Evolutionary conservation across 2,329 filamentous ascomycete genomes (phyloP).

Genomic region (Talaromyces islandicus): DNA sequence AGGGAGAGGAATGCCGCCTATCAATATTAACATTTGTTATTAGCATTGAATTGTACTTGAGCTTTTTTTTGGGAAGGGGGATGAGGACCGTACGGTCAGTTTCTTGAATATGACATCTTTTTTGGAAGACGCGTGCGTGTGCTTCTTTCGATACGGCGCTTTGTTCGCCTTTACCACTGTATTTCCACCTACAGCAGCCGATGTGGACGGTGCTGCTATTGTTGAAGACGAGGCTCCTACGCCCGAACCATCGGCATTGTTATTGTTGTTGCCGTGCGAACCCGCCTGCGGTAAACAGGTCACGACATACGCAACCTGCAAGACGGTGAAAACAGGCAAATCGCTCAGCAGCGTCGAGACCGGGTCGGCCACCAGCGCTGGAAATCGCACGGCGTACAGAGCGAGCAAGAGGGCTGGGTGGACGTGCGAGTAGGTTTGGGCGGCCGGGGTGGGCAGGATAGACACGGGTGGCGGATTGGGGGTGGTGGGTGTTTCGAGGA

Average conservation of each 20-base stretch:
- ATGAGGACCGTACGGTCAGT: slow-evolving; percentile 8
- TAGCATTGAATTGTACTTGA: background rate
- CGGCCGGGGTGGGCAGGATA: slow-evolving; percentile 42
- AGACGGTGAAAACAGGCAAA: slow-evolving; percentile 55
- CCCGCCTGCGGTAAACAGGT: slow-evolving; percentile 54
- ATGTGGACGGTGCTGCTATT: background rate
- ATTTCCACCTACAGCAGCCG: background rate
- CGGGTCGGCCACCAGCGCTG: slow-evolving; percentile 63
- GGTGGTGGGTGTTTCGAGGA: slow-evolving; percentile 4
- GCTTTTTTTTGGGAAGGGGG: background rate
- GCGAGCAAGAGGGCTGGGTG: slow-evolving; percentile 64
- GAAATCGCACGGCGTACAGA: slow-evolving; percentile 59
- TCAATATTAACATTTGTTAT: background rate
- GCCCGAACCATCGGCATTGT: background rate
- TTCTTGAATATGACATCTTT: slow-evolving; percentile 3
- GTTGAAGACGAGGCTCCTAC: background rate
- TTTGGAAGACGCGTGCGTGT: background rate
- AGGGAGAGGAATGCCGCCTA: slow-evolving; percentile 69
- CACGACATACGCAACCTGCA: slow-evolving; percentile 59
- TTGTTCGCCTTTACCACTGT: slow-evolving; percentile 3
- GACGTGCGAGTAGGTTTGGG: slow-evolving; percentile 55
- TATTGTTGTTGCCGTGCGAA: slow-evolving; percentile 11
- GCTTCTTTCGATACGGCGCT: slow-evolving; percentile 2
- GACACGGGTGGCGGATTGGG: slow-evolving; percentile 37
- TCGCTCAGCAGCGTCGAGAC: slow-evolving; percentile 56